These are phyloP conservation scores for Marchantia paleacea DNA, from an alignment of 225 moss, liverwort and hornwort genomes.

Conservation along the genomic window DNA sequence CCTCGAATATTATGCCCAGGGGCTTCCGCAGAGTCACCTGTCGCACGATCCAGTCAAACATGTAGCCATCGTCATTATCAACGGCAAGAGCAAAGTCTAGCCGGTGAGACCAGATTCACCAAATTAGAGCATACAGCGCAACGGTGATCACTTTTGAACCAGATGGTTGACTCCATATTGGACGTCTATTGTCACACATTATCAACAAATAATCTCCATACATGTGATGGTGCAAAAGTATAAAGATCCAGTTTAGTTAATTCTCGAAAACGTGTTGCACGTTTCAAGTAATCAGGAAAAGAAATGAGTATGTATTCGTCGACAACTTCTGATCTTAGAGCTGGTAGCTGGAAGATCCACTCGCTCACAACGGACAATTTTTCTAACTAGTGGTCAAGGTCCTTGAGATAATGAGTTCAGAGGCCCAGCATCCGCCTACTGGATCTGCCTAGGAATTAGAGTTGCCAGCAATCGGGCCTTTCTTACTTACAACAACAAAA, in stretches of 20 bases:
- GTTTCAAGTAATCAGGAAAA: no score
- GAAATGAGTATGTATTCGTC: no score
- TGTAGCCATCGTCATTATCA: neutral
- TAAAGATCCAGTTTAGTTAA: no score
- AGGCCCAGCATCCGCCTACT: neutral
- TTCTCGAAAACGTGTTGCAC: no score
- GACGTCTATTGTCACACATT: no score
- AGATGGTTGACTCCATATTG: neutral
- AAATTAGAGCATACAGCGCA: neutral
- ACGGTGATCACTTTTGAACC: neutral
- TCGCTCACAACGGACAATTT: no score
- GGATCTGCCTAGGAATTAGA: neutral
- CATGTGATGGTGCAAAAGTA: no score
- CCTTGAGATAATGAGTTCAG: no score
- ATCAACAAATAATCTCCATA: no score
- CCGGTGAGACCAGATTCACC: neutral
- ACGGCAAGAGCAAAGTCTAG: neutral
- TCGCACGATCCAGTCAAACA: neutral
- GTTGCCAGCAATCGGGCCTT: neutral
- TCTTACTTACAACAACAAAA: slow-evolving; percentile 52
- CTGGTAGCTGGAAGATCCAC: no score
- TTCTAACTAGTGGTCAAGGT: no score
- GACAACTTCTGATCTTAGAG: no score
- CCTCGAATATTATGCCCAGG: slow-evolving; percentile 60
- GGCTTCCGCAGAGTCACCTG: slow-evolving; percentile 72